A percentile compares a stretch with the other conserved stretches of the same genome.
These are phyloP conservation scores for Lentinus brumalis DNA, from an alignment of 768 basidiomycete species.

Conservation along the genomic window DNA sequence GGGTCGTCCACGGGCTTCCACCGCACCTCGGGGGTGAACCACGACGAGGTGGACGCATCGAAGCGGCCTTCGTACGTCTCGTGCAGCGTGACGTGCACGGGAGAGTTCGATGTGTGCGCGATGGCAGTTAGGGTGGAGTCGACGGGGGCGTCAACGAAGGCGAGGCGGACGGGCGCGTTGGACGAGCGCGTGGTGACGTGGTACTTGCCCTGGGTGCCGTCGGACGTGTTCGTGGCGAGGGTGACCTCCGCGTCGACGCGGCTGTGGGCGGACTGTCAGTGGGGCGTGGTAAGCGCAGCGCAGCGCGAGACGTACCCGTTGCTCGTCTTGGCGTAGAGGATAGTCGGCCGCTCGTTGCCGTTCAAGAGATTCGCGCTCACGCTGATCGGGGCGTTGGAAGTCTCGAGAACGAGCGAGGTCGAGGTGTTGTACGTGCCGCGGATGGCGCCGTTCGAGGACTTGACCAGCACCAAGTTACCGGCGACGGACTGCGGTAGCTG, in stretches of 20 bases:
- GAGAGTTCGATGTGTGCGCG: constrained; percentile 33
- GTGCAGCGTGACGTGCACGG: constrained; percentile 32
- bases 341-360: constrained; percentile 27
- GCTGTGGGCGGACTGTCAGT: constrained; percentile 25
- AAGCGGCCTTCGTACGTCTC: constrained; percentile 46
- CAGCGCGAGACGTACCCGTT: constrained; percentile 41
- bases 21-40: constrained; percentile 24
- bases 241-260: constrained; percentile 33
- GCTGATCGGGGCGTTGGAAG: constrained; percentile 38
- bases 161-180: constrained; percentile 33
- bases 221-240: constrained; percentile 33
- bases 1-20: constrained; percentile 33
- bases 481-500: constrained; percentile 33
- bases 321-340: constrained; percentile 37
- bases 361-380: constrained; percentile 30
- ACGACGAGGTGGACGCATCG: constrained; percentile 30
- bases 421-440: constrained; percentile 40
- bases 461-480: constrained; percentile 23
- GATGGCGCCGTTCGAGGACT: constrained; percentile 38
- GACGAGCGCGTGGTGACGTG: constrained; percentile 31
- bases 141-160: constrained; percentile 35
- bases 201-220: constrained; percentile 34
- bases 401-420: constrained; percentile 30
- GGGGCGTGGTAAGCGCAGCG: background rate
- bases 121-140: constrained; percentile 36